These are phyloP conservation scores for Cornus suecica DNA, from an alignment of 148 eudicot genomes.

Conservation along the genomic window DNA sequence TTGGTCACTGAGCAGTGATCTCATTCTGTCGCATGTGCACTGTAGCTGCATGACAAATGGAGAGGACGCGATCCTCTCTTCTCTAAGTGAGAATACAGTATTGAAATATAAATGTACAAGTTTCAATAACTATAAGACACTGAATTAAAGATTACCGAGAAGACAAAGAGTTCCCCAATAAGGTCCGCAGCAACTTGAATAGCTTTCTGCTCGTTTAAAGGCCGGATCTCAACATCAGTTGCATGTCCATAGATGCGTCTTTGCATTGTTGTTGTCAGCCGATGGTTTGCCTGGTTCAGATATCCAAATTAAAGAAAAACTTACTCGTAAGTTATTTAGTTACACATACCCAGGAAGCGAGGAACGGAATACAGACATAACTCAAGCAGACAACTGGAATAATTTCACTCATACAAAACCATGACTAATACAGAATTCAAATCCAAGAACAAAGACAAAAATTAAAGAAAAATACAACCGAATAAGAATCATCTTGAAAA, in stretches of 20 bases:
- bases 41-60: not conserved
- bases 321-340: not conserved
- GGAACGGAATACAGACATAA: not conserved
- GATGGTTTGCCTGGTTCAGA: slow-evolving; percentile 66
- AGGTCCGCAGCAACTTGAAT: slow-evolving; percentile 90
- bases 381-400: not conserved
- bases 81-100: not conserved
- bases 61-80: not conserved
- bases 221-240: slow-evolving; percentile 87
- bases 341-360: slow-evolving; percentile 3
- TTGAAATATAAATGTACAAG: not conserved
- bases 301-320: not conserved
- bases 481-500: too few species aligned
- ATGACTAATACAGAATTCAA: not conserved
- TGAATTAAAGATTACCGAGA: slow-evolving; percentile 52
- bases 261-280: slow-evolving; percentile 77
- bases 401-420: not conserved
- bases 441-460: not conserved
- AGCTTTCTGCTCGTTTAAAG: slow-evolving; percentile 90
- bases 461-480: not conserved
- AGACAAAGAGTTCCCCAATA: slow-evolving; percentile 82
- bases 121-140: not conserved
- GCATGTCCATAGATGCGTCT: slow-evolving; percentile 90
- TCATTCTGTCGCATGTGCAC: not conserved
- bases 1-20: not conserved